phyloP scores from a whole-genome alignment of 805 yeast genomes.

The Suhomyces prunicola region DNA sequence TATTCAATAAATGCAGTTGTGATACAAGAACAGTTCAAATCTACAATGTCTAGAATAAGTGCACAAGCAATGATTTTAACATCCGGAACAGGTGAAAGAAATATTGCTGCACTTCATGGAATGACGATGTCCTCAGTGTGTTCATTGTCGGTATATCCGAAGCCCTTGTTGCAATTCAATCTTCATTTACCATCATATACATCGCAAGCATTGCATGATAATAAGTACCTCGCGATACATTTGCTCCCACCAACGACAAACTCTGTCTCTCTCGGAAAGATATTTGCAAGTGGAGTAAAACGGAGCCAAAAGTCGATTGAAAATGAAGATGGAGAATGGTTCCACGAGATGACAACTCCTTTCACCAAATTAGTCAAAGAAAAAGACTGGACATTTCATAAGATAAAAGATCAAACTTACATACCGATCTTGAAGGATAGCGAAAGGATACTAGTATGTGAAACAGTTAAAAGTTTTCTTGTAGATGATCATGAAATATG shows the following conservation, averaged over 20 bases:
- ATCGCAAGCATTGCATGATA: conserved; percentile 59
- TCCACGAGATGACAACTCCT: conserved; percentile 52
- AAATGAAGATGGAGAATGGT: conserved; percentile 31
- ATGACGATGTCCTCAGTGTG: conserved; percentile 84
- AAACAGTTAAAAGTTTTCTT: conserved; percentile 46
- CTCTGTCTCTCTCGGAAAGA: conserved; percentile 59
- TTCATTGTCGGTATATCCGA: conserved; percentile 74
- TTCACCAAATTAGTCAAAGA: conserved; percentile 37
- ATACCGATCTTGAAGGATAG: conserved; percentile 58
- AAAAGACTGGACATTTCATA: conserved; percentile 32
- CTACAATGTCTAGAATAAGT: conserved; percentile 36
- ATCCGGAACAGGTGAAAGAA: conserved; percentile 23
- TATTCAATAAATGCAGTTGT: conserved; percentile 1
- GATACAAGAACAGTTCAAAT: conserved; percentile 20
- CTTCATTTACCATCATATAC: conserved; percentile 85
- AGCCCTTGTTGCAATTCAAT: conserved; percentile 80
- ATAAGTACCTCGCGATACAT: conserved; percentile 65
- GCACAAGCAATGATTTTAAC: conserved; percentile 45
- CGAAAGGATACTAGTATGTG: conserved; percentile 63
- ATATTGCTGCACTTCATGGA: conserved; percentile 47
- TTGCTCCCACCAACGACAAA: conserved; percentile 58
- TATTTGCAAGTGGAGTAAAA: conserved; percentile 60
- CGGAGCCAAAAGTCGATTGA: conserved; percentile 35
- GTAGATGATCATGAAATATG: conserved; percentile 90
- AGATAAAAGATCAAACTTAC: conserved; percentile 19